Conservation (phyloP, 441 rosid genomes). For the Hura crepitans region DNA sequence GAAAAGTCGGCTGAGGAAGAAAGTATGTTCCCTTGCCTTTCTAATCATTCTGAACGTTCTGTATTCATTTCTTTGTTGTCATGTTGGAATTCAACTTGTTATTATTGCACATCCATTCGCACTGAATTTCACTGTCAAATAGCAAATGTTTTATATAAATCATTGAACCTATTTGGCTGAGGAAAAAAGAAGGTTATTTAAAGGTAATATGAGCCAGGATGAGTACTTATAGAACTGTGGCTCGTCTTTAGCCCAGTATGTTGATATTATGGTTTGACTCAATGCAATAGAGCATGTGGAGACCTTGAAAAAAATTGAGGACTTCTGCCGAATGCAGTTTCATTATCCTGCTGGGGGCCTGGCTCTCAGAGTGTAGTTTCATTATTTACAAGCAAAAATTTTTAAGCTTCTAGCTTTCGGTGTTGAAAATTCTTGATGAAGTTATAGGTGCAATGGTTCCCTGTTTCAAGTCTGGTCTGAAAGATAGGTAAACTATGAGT, state of each 20-base stretch:
- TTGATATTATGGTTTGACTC: background rate
- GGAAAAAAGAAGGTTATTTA: background rate
- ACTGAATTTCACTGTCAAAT: background rate
- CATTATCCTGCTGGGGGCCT: background rate
- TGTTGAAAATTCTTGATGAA: background rate
- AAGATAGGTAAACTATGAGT: background rate
- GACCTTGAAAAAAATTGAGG: background rate
- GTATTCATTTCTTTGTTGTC: background rate
- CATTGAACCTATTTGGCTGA: constrained; percentile 1
- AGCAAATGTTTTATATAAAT: background rate
- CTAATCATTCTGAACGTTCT: background rate
- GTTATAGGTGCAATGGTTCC: background rate
- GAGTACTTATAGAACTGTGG: background rate
- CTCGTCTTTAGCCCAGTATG: background rate
- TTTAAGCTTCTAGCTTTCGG: background rate
- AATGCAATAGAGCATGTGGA: background rate
- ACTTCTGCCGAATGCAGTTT: background rate
- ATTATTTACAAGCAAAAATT: background rate
- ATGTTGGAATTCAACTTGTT: background rate
- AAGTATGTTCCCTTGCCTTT: constrained; percentile 37
- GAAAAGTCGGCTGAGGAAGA: constrained; percentile 95
- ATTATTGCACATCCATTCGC: background rate
- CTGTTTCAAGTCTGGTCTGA: background rate
- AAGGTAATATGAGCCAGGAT: background rate
- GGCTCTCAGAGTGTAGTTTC: background rate